Conservation (phyloP, 108 stramenopile species). For the Cyclotella atomus region DNA sequence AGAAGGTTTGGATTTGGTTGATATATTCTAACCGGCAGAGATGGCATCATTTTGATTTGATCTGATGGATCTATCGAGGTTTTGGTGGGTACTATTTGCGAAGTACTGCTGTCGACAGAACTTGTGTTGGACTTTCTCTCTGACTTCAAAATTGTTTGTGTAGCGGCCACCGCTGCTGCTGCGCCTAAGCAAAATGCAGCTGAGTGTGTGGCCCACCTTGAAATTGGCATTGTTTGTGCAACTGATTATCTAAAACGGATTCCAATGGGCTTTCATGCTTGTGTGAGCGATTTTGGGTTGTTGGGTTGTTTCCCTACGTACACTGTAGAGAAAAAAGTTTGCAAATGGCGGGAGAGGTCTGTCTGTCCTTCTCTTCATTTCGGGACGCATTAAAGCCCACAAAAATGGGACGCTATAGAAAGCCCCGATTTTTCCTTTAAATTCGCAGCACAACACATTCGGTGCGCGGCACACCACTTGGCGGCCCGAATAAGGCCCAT, state of each 20-base stretch:
- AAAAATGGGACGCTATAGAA: no score
- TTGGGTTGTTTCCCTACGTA: no score
- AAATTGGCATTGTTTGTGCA: slow-evolving; percentile 14
- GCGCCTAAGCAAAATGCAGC: slow-evolving; percentile 48
- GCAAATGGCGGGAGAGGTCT: no score
- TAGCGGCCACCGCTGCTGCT: background rate
- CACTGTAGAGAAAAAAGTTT: no score
- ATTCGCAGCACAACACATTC: no score
- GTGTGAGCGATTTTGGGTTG: no score
- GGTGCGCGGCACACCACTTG: background rate
- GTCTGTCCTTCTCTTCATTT: no score
- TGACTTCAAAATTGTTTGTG: background rate
- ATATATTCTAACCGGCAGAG: slow-evolving; percentile 56
- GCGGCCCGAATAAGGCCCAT: no score
- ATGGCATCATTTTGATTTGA: slow-evolving; percentile 35
- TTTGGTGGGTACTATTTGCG: background rate
- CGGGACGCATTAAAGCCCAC: no score
- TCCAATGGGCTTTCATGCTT: background rate
- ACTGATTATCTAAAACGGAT: background rate
- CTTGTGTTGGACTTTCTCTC: background rate
- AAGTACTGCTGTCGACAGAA: background rate
- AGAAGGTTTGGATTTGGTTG: slow-evolving; percentile 71
- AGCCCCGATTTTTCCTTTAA: no score
- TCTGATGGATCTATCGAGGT: background rate
- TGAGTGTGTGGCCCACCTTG: slow-evolving; percentile 29